phyloP scores from a whole-genome alignment of 1,284 basidiomycete genomes.

The Rhodotorula sp. region DNA sequence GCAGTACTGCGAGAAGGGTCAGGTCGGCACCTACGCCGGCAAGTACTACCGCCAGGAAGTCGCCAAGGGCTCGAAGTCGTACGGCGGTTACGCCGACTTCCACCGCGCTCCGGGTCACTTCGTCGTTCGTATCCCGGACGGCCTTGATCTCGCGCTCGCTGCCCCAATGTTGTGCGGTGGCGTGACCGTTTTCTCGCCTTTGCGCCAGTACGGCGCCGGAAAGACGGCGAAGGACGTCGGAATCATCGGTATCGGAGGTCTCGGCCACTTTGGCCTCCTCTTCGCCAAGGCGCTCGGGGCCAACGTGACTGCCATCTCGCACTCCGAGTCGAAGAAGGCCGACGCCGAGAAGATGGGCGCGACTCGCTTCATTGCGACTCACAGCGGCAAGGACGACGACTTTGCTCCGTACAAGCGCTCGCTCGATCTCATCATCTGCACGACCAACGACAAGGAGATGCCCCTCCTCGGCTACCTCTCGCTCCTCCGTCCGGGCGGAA shows the following conservation, averaged over 20 bases:
- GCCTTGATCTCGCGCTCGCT: slow-evolving; percentile 48
- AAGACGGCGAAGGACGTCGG: slow-evolving; percentile 54
- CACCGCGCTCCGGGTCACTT: slow-evolving; percentile 51
- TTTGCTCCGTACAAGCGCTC: slow-evolving; percentile 46
- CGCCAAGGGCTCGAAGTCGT: slow-evolving; percentile 46
- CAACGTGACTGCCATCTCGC: slow-evolving; percentile 53
- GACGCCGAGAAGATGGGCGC: slow-evolving; percentile 49
- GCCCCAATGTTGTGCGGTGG: slow-evolving; percentile 51
- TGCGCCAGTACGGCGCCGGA: slow-evolving; percentile 55
- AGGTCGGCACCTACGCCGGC: slow-evolving; percentile 48
- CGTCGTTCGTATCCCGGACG: slow-evolving; percentile 50
- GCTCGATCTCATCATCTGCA: slow-evolving; percentile 54
- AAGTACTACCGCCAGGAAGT: slow-evolving; percentile 25
- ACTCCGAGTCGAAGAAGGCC: slow-evolving; percentile 49
- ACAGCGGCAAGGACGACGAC: slow-evolving; percentile 43
- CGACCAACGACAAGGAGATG: slow-evolving; percentile 51
- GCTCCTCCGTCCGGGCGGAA: slow-evolving; percentile 51
- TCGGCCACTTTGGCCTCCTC: slow-evolving; percentile 39
- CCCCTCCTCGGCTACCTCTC: slow-evolving; percentile 49
- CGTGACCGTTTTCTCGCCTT: slow-evolving; percentile 44
- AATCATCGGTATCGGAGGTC: slow-evolving; percentile 53
- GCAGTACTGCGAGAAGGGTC: slow-evolving; percentile 50
- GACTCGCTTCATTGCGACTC: slow-evolving; percentile 48
- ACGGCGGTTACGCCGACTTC: slow-evolving; percentile 54
- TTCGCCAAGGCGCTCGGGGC: slow-evolving; percentile 51